Percentiles rank a stretch among this genome's conserved stretches.
These are phyloP conservation scores for Quercus alba DNA, from an alignment of 306 rosid genomes.

Conservation along the genomic window DNA sequence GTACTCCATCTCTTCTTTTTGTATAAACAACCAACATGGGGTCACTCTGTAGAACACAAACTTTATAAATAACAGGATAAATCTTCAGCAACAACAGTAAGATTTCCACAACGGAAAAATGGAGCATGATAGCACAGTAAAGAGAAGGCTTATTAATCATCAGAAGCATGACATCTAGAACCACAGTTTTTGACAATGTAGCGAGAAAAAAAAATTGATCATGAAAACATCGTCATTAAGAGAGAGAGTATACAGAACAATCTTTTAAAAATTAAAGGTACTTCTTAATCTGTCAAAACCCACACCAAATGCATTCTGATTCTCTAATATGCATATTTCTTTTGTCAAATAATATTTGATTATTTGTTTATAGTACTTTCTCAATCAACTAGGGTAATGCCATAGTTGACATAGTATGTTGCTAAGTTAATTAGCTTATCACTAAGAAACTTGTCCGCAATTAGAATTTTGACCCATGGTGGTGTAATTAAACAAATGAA, in stretches of 20 bases:
- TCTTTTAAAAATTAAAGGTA: too few relatives aligned
- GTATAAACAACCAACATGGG: constrained; percentile 77
- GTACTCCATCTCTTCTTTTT: constrained; percentile 78
- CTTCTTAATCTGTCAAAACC: too few relatives aligned
- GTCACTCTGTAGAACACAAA: constrained; percentile 69
- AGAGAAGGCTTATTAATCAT: not conserved
- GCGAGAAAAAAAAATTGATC: not conserved
- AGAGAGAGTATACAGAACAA: too few relatives aligned
- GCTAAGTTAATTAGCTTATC: not conserved
- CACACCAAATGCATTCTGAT: not conserved
- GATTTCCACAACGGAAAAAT: constrained; percentile 19
- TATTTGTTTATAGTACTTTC: not conserved
- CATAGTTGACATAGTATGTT: not conserved
- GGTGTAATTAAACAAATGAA: not conserved
- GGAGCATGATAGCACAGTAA: not conserved
- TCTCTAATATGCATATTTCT: not conserved
- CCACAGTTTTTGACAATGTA: not conserved
- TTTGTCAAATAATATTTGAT: not conserved
- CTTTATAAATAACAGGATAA: constrained; percentile 2
- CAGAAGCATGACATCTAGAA: not conserved
- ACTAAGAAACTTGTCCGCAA: not conserved
- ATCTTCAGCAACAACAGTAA: constrained; percentile 15
- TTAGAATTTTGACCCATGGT: not conserved
- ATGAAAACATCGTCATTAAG: not conserved
- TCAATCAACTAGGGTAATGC: not conserved